Evolutionary conservation across 768 basidiomycete species (phyloP).

Genomic region (Cyathus striatus): DNA sequence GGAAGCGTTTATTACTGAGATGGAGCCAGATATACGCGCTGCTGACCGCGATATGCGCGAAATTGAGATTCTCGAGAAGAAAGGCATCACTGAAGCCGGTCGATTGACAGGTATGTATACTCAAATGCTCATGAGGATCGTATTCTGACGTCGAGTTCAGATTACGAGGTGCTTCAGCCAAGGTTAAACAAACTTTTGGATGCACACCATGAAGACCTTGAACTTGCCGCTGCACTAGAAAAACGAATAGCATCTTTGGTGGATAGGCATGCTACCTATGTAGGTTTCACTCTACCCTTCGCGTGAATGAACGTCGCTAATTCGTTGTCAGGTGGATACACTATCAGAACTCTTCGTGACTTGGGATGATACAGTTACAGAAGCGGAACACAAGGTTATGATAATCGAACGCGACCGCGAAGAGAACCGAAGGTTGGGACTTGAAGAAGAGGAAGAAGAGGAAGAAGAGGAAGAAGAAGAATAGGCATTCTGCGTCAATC

Average conservation of each 20-base stretch:
- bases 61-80: slow-evolving; percentile 64
- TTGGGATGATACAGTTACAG: slow-evolving; percentile 77
- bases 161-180: slow-evolving; percentile 62
- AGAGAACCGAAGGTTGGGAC: slow-evolving; percentile 58
- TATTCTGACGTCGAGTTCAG: slow-evolving; percentile 20
- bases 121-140: neutral
- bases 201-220: slow-evolving; percentile 55
- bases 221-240: slow-evolving; percentile 58
- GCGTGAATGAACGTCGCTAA: slow-evolving; percentile 1
- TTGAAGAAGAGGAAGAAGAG: no score
- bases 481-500: no score
- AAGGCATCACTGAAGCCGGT: slow-evolving; percentile 68
- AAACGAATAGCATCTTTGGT: slow-evolving; percentile 59
- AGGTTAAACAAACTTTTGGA: slow-evolving; percentile 56
- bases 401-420: slow-evolving; percentile 56
- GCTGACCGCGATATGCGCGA: slow-evolving; percentile 81
- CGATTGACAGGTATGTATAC: slow-evolving; percentile 51
- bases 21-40: slow-evolving; percentile 80
- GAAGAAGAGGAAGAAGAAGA: no score
- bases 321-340: slow-evolving; percentile 55
- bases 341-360: slow-evolving; percentile 81
- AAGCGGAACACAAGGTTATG: slow-evolving; percentile 54
- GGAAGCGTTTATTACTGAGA: slow-evolving; percentile 66
- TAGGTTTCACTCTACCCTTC: slow-evolving; percentile 23
- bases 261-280: slow-evolving; percentile 67